A percentile compares a stretch with the other conserved stretches of the same genome.
phyloP scores from a whole-genome alignment of 2,329 filamentous ascomycete species.

The Alternaria atra region DNA sequence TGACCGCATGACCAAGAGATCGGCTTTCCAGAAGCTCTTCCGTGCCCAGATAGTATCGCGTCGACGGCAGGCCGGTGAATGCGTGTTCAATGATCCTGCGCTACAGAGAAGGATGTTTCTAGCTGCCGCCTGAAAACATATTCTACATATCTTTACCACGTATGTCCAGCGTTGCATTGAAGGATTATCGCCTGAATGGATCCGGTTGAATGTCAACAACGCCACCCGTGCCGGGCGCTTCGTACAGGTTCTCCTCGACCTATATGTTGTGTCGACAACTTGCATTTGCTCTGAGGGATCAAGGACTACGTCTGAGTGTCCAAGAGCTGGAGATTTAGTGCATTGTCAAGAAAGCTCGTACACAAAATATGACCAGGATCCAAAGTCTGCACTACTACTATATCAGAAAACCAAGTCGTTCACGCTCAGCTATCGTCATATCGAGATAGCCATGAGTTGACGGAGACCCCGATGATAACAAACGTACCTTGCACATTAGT shows the following conservation, averaged over 20 bases:
- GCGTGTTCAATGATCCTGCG: not conserved
- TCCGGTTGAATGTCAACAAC: slow-evolving; percentile 35
- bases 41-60: not conserved
- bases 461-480: not conserved
- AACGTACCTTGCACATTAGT: not conserved
- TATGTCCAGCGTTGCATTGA: slow-evolving; percentile 1
- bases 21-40: not conserved
- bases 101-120: not conserved
- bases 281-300: not conserved
- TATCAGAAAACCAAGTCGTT: not conserved
- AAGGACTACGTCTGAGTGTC: not conserved
- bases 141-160: slow-evolving; percentile 1
- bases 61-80: not conserved
- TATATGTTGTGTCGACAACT: not conserved
- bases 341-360: not conserved
- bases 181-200: slow-evolving; percentile 8
- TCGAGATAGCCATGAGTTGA: not conserved
- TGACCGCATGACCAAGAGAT: not conserved
- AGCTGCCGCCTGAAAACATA: not conserved
- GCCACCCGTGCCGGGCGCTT: not conserved
- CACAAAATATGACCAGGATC: not conserved
- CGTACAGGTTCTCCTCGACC: not conserved
- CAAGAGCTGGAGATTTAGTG: not conserved
- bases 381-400: not conserved
- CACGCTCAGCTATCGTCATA: not conserved